Percentiles rank a stretch among this genome's conserved stretches.
Conservation (phyloP, 345 rosid genomes). For the Viola odorata region DNA sequence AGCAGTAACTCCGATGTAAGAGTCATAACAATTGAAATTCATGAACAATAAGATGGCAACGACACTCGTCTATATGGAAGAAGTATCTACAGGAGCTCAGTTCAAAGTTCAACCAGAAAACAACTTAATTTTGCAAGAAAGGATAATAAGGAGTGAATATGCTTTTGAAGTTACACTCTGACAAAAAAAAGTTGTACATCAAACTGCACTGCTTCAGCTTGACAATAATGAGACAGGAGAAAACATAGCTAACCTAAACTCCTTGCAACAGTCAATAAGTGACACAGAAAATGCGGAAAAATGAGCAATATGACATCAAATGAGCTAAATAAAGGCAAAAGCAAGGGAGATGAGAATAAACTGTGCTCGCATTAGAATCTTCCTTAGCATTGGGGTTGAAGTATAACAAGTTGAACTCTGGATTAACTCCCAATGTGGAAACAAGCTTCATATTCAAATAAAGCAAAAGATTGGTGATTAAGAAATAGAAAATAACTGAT, state of each 20-base stretch:
- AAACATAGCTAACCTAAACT: not conserved
- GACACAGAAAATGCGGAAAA: not conserved
- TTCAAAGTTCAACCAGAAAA: not conserved
- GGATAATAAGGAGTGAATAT: not conserved
- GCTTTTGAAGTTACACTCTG: not conserved
- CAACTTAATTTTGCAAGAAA: not conserved
- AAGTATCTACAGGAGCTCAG: not conserved
- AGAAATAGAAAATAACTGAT: too few relatives aligned
- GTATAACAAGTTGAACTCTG: slow-evolving; percentile 70
- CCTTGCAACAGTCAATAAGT: too few relatives aligned
- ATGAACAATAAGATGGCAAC: not conserved
- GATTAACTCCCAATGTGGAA: slow-evolving; percentile 66
- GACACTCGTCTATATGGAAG: not conserved
- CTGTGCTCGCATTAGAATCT: slow-evolving; percentile 21
- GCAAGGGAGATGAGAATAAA: not conserved
- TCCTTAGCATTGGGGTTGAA: slow-evolving; percentile 82
- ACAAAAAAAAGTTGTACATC: not conserved
- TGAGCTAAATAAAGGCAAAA: not conserved
- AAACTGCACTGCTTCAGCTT: not conserved
- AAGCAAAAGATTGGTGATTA: slow-evolving; percentile 5
- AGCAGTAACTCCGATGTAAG: slow-evolving; percentile 1
- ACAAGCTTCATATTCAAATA: slow-evolving; percentile 67
- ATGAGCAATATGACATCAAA: not conserved
- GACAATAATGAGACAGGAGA: not conserved
- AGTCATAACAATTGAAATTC: not conserved